Conservation (phyloP, 441 rosid species). For the Eugenia klotzschiana region DNA sequence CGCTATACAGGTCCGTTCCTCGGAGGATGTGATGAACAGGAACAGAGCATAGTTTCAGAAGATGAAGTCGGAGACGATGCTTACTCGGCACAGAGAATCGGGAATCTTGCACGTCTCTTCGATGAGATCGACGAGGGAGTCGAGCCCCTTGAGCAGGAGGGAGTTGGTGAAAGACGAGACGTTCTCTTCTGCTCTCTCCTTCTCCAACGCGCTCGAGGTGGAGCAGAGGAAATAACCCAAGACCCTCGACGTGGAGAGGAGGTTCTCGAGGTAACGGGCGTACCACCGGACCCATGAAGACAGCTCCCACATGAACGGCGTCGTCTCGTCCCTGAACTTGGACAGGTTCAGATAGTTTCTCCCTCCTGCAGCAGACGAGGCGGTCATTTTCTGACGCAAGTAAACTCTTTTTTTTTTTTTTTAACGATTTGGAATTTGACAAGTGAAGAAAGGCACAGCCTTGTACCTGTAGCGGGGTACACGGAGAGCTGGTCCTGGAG, state of each 20-base stretch:
- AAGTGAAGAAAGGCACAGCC: not conserved
- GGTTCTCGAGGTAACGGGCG: slow-evolving; percentile 51
- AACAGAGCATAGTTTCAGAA: not conserved
- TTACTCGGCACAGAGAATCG: slow-evolving; percentile 4
- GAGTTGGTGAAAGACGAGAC: slow-evolving; percentile 33
- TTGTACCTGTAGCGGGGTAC: slow-evolving; percentile 22
- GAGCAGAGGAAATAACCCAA: slow-evolving; percentile 56
- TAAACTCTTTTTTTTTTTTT: not conserved
- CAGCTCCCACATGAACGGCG: slow-evolving; percentile 57
- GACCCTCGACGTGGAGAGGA: slow-evolving; percentile 41
- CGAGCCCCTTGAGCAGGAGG: slow-evolving; percentile 36
- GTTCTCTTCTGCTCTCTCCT: slow-evolving; percentile 37
- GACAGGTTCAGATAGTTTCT: slow-evolving; percentile 76
- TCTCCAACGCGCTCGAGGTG: slow-evolving; percentile 26
- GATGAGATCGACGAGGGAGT: slow-evolving; percentile 32
- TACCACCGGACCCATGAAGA: slow-evolving; percentile 86
- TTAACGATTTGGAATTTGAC: not conserved
- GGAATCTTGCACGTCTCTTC: slow-evolving; percentile 45
- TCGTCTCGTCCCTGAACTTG: slow-evolving; percentile 40
- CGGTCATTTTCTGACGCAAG: not conserved
- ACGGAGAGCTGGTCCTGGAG: slow-evolving; percentile 82
- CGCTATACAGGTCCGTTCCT: not conserved
- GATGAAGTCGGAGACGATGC: not conserved
- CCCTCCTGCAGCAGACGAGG: slow-evolving; percentile 31
- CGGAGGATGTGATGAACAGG: not conserved